Percentiles rank a stretch among this genome's conserved stretches.
Evolutionary conservation across 805 yeast species (phyloP).

Genomic region (Candida manassasensis): DNA sequence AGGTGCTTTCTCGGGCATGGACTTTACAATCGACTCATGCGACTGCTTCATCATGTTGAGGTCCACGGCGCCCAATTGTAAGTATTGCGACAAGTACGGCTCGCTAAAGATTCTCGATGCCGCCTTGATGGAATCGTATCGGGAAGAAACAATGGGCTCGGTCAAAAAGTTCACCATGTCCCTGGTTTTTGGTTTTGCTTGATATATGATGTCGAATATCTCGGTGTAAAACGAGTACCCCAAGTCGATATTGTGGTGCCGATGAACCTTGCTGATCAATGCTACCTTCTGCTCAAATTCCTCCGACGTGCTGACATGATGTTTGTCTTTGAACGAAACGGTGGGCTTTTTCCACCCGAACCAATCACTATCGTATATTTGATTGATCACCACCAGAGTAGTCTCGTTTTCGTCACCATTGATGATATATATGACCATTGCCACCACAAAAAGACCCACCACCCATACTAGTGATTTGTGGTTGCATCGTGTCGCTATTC

Average conservation of each 20-base stretch:
- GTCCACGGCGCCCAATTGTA: constrained; percentile 42
- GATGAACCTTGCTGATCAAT: constrained; percentile 5
- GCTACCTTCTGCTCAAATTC: neutral
- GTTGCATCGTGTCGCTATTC: no score
- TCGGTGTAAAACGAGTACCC: constrained; percentile 40
- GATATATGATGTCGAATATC: constrained; percentile 38
- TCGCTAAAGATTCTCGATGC: constrained; percentile 34
- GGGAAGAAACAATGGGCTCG: constrained; percentile 49
- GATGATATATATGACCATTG: neutral
- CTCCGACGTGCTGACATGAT: neutral
- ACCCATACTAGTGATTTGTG: no score
- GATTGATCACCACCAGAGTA: constrained; percentile 1
- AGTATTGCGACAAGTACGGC: constrained; percentile 45
- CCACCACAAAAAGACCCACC: no score
- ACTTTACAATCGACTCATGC: constrained; percentile 42
- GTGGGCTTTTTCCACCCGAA: neutral
- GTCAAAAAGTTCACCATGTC: constrained; percentile 41
- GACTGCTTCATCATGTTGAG: constrained; percentile 40
- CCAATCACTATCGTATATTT: neutral
- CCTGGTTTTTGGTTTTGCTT: constrained; percentile 42
- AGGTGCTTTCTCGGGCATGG: constrained; percentile 40
- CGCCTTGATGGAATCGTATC: constrained; percentile 40
- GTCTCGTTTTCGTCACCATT: neutral
- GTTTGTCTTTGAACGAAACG: constrained; percentile 3
- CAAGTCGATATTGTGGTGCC: constrained; percentile 14